Conservation (phyloP, 352 stramenopile genomes). For the Thraustochytrium sp. region DNA sequence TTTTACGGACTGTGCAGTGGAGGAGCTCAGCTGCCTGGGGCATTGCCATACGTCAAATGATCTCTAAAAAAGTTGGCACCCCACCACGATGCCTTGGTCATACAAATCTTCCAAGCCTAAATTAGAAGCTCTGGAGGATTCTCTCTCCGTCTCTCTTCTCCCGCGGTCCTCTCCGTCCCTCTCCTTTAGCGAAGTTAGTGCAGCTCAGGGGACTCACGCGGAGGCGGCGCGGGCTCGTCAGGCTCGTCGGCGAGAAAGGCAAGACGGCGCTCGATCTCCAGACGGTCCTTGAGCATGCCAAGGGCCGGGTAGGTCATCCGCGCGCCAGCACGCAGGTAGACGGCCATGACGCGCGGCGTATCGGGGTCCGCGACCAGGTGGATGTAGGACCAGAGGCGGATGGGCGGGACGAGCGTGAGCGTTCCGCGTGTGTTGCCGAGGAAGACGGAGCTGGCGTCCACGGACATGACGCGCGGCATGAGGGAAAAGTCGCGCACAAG, state of each 20-base stretch:
- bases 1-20: too few species aligned
- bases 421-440: conserved; percentile 20
- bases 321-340: background rate
- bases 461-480: background rate
- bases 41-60: too few species aligned
- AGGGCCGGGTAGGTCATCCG: conserved; percentile 12
- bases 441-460: conserved; percentile 21
- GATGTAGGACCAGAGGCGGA: background rate
- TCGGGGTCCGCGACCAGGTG: conserved; percentile 14
- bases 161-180: too few species aligned
- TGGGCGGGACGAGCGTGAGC: conserved; percentile 1
- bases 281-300: conserved; percentile 13
- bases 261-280: conserved; percentile 12
- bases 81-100: too few species aligned
- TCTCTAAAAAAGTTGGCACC: too few species aligned
- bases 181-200: too few species aligned
- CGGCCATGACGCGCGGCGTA: background rate
- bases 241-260: background rate
- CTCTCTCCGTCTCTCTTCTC: too few species aligned
- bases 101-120: too few species aligned
- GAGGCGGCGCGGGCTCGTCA: background rate
- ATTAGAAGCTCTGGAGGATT: too few species aligned
- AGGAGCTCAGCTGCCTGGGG: too few species aligned
- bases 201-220: background rate
- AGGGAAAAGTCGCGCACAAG: conserved; percentile 63